Conservation (phyloP, 345 rosid genomes). For the Garcia nutans region DNA sequence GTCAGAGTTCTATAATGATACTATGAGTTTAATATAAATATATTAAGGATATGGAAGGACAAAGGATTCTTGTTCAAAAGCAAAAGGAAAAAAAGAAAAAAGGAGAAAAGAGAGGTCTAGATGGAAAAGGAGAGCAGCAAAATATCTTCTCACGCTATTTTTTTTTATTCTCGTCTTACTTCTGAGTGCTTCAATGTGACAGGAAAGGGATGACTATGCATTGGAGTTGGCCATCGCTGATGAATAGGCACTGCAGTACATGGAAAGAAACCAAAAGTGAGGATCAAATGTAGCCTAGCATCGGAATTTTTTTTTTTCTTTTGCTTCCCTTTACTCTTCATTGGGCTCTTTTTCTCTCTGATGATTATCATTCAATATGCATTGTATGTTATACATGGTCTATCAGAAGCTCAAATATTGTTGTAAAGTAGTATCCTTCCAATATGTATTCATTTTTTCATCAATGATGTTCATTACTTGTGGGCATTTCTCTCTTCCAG, state of each 20-base stretch:
- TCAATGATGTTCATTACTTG: constrained; percentile 1
- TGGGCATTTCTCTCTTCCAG: not conserved
- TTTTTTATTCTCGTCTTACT: constrained; percentile 8
- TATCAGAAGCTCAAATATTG: not conserved
- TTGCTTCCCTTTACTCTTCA: not conserved
- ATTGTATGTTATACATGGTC: not conserved
- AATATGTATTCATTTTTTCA: not conserved
- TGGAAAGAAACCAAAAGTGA: not conserved
- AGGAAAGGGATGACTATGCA: constrained; percentile 97
- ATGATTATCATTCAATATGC: constrained; percentile 1
- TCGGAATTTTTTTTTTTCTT: constrained; percentile 7
- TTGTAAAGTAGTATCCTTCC: not conserved
- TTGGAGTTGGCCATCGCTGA: constrained; percentile 90
- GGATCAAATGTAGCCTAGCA: constrained; percentile 16
- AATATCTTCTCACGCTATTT: not conserved
- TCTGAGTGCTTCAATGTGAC: constrained; percentile 25
- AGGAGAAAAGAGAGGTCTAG: too few species aligned
- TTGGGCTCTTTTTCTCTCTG: constrained; percentile 5
- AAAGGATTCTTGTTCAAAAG: not conserved
- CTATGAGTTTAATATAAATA: not conserved
- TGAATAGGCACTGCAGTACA: constrained; percentile 43
- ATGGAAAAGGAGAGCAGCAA: not conserved
- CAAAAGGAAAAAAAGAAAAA: not conserved
- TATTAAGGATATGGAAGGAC: not conserved
- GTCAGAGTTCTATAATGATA: constrained; percentile 32